phyloP scores from a whole-genome alignment of 768 basidiomycete species.

The Calocera cornea region DNA sequence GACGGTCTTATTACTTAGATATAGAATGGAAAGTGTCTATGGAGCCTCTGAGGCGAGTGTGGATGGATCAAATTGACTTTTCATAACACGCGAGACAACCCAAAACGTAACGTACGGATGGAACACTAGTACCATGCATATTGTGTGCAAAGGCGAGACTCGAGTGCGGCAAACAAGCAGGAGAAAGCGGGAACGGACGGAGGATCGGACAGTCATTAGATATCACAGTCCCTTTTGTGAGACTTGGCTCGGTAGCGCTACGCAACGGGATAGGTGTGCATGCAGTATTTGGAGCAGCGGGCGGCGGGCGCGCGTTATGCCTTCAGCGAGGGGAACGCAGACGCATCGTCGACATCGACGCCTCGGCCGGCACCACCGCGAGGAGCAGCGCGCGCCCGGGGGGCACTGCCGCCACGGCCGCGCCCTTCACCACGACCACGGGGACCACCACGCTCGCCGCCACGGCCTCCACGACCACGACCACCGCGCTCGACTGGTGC shows the following conservation, averaged over 20 bases:
- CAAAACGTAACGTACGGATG: neutral
- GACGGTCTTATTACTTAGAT: neutral
- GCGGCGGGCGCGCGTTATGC: neutral
- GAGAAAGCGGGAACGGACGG: neutral
- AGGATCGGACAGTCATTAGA: neutral
- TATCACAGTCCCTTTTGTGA: neutral
- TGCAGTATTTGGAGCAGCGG: neutral
- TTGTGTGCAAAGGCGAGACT: neutral
- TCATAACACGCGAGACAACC: neutral
- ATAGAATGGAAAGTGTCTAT: neutral
- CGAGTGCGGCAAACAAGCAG: neutral
- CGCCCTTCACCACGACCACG: constrained; percentile 46
- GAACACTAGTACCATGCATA: neutral
- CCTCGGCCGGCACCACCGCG: constrained; percentile 32
- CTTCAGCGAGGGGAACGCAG: constrained; percentile 73
- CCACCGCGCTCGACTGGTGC: constrained; percentile 44
- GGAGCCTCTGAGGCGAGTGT: neutral
- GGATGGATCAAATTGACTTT: neutral
- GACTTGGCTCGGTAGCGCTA: neutral
- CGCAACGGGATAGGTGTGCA: neutral
- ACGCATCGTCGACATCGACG: constrained; percentile 69
- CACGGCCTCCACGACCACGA: constrained; percentile 30
- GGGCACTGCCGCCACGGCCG: constrained; percentile 31
- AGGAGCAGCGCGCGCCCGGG: constrained; percentile 32
- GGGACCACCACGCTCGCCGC: constrained; percentile 30